Conservation (phyloP, 2,329 filamentous ascomycete genomes). For the Podosphaera fusca region DNA sequence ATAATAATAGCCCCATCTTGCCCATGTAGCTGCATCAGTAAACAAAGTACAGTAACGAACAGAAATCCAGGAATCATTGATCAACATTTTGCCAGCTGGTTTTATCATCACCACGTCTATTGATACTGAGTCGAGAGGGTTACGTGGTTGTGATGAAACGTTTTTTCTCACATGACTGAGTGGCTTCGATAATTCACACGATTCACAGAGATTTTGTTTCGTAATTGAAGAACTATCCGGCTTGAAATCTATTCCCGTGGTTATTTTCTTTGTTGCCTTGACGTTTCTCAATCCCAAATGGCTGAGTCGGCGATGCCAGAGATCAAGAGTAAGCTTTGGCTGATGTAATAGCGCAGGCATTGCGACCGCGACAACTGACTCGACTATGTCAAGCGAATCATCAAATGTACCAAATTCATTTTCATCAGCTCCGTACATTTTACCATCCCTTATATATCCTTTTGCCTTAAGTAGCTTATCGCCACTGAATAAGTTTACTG, state of each 20-base stretch:
- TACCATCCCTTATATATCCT: background rate
- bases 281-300: background rate
- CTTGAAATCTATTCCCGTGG: background rate
- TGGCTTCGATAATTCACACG: background rate
- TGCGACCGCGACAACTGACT: background rate
- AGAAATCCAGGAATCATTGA: background rate
- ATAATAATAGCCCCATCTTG: background rate
- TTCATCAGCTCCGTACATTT: background rate
- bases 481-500: background rate
- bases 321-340: background rate
- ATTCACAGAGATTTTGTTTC: background rate
- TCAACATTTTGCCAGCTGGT: background rate
- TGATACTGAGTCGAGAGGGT: background rate
- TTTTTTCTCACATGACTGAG: background rate
- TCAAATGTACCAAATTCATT: background rate
- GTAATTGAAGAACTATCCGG: background rate
- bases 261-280: background rate
- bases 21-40: background rate
- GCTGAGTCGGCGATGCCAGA: background rate
- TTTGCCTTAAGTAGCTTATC: background rate
- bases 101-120: background rate
- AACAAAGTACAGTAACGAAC: background rate
- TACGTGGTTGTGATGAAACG: background rate
- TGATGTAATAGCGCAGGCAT: background rate
- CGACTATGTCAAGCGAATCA: background rate